Base-by-base conservation (phyloP, 441 rosid genomes). In the Jatropha podagrica region DNA sequence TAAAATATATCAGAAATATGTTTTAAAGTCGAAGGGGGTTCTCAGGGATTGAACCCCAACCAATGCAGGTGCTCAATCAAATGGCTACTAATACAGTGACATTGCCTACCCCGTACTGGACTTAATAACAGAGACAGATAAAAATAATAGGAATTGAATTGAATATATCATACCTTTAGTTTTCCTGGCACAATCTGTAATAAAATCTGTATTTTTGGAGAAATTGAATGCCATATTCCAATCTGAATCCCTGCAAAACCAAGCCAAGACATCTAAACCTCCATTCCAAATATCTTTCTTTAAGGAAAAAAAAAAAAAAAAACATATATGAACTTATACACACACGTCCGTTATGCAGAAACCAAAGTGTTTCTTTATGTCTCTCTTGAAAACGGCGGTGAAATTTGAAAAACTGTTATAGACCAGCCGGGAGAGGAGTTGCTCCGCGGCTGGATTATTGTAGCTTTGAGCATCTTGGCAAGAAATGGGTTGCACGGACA, bases 261-360 rank as follows among this genome's bases (percentile, higher is more conserved):
- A 60, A 37, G 1, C 8, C 4, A 20, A 20, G 26, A 48, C 9
- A 2, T n/a, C 10, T 49, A 40, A 49, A 72, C 27, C 1, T 20
- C 27, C 4, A 32, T 23, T 42, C 72, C 41, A 11, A 71, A 7
- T 54, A 48, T 5, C 23, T 8, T 41, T 6, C 37, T 6, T 44
- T 44, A 52, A 58, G 23, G 20, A 41, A 52, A 32, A 20, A 5
- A 8, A 4, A 49, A 46, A 42, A 60, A 56, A n/a, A 68, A 44
- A 0, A 2, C 7, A 7, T 27, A 3, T 44, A 54, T 54, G 58
- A 54, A 13, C n/a, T 23, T 58, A 55, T 72, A 85, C 94, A 75
- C 79, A 95, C 99, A 85, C 85, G 89, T 95, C 91, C 73, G 88
- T 82, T 27, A 95, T 87, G 92, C 99, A 95, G 86, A 95, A 93